Conservation (phyloP, 352 stramenopile genomes). For the Thalassiosira livingstoniorum region DNA sequence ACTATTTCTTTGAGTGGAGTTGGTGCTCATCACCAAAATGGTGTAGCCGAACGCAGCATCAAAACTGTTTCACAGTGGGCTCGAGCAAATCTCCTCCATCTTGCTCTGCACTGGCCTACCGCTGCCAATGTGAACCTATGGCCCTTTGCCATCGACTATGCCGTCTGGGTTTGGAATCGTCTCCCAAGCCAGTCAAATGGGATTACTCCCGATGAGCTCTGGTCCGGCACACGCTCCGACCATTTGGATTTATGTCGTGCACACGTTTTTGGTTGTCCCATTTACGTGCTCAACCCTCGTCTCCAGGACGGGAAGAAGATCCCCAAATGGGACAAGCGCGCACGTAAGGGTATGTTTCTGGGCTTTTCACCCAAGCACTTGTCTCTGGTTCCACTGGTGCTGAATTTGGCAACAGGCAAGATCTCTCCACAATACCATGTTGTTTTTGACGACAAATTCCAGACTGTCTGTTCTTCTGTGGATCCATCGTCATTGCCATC, state of each 20-base stretch:
- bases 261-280: conserved; percentile 69
- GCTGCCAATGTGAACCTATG: conserved; percentile 30
- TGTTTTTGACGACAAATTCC: conserved; percentile 48
- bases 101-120: conserved; percentile 35
- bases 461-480: too few species aligned
- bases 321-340: conserved; percentile 50
- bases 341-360: conserved; percentile 46
- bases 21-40: conserved; percentile 26
- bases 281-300: conserved; percentile 59
- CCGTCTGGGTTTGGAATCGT: conserved; percentile 54
- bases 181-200: conserved; percentile 24
- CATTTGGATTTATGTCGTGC: conserved; percentile 20
- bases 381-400: conserved; percentile 19
- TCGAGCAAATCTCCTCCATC: conserved; percentile 15
- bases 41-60: conserved; percentile 11
- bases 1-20: conserved; percentile 10
- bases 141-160: conserved; percentile 47
- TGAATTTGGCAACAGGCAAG: conserved; percentile 29
- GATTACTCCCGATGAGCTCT: conserved; percentile 47
- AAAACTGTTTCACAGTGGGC: conserved; percentile 31
- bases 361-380: conserved; percentile 53
- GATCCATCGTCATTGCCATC: too few species aligned
- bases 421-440: conserved; percentile 48
- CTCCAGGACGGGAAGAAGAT: conserved; percentile 66
- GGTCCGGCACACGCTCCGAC: conserved; percentile 26